Base-by-base conservation (phyloP, 2,329 filamentous ascomycete genomes). In the Calonectria hawksworthii region DNA sequence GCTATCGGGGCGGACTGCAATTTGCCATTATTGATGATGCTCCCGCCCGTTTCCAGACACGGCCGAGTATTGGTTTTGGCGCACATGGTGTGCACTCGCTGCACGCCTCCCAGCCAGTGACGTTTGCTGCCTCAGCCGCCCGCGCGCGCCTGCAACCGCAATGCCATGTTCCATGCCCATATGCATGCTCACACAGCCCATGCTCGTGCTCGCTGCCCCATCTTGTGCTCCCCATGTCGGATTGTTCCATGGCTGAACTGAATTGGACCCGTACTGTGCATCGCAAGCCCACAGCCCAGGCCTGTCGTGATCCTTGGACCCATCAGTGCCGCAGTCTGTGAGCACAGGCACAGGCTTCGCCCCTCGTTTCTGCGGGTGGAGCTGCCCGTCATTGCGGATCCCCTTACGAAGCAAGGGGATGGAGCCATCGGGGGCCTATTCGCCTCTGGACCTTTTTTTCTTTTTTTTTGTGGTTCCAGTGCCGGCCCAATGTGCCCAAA, bases 281-380 rank as follows among this genome's bases (percentile, higher is more conserved):
- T 32, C 30, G 30, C 30, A 32, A 32, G 30, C 30, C 30, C 30
- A 32, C 30, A 32, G 30, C 4, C 21, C n/a, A 36, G 41, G 51
- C 18, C 41, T n/a, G 41, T 52, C 66, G 59, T 67, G 36, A 41
- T 59, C 74, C 74, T 52, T 74, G 50, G 74, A 73, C 68, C 75
- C 75, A 56, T 76, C 56, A 72, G 63, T 69, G 30, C 41, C 52
- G 23, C 51, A 54, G 28, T 47, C 44, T 56, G 65, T 32, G 34
- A 68, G 65, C 51, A 38, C 32, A 63, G 18, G 66, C 41, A 26
- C 54, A 64, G 8, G 65, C 54, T 64, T 56, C 72, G 63, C 78
- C 79, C 75, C 79, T 73, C 78, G 79, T 76, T 75, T 78, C 50
- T 50, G 51, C 52, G 47, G 51, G 79, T 80, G 79, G 79, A 80